Percentiles rank a stretch among this genome's conserved stretches.
Evolutionary conservation across 2,329 filamentous ascomycete genomes (phyloP).

Genomic region (Emmonsiellopsis sp.): DNA sequence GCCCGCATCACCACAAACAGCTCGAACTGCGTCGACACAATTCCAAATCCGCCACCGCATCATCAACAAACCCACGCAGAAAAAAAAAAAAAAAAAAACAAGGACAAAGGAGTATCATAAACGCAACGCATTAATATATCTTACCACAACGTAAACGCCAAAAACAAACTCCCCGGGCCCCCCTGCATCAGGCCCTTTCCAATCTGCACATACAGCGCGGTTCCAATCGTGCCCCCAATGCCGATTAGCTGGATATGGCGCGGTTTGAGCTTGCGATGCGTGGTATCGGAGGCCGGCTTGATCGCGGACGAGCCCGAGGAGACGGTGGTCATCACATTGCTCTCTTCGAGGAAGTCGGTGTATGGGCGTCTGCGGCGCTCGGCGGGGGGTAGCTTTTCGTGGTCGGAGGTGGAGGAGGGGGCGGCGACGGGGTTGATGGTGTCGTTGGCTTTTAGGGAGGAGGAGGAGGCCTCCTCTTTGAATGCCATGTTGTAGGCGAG

Average conservation of each 20-base stretch:
- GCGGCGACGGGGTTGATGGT: neutral
- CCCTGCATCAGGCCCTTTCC: conserved; percentile 32
- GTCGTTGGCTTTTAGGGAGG: neutral
- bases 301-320: conserved; percentile 4
- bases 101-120: conserved; percentile 2
- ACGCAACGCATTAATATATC: conserved; percentile 14
- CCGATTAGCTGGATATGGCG: conserved; percentile 40
- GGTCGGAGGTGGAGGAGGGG: neutral
- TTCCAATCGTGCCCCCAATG: conserved; percentile 39
- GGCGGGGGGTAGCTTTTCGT: neutral
- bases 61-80: neutral
- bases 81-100: conserved; percentile 5
- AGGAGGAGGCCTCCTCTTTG: neutral
- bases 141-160: conserved; percentile 39
- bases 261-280: conserved; percentile 35
- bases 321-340: neutral
- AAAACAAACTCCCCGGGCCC: conserved; percentile 35
- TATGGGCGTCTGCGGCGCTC: neutral
- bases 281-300: conserved; percentile 22
- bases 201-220: conserved; percentile 36
- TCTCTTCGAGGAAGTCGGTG: neutral
- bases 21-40: no score
- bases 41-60: neutral
- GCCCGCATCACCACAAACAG: neutral
- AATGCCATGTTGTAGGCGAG: neutral